Base-by-base conservation (phyloP, 805 yeast species). In the Lachancea mirantina region DNA sequence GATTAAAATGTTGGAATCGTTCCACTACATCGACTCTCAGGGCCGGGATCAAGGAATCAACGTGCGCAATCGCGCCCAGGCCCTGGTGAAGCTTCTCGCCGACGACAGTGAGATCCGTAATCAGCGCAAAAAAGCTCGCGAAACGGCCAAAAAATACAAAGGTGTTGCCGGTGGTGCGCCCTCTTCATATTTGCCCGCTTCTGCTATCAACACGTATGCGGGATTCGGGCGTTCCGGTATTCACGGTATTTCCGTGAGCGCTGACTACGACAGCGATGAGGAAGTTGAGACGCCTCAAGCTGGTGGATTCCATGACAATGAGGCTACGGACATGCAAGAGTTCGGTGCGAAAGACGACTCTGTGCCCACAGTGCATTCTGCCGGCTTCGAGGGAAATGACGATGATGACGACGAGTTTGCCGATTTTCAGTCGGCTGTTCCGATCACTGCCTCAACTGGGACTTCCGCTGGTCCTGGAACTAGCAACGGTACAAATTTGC, bases 21-120 rank as follows among this genome's bases (percentile, higher is more conserved):
- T 92, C 75, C 96, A 88, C 59, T 92, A 85, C 63, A 80, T 84
- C 28, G 97, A 92, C 59, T 74, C 87, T 13, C 83, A 84, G 56
- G 96, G 96, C 19, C 76, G 87, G 45, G 98, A 92, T 59, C 96
- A 88, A 62, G 98, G 98, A 33, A 76, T 87, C 45, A 88, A 89
- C 54, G 95, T 92, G 36, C 75, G 98, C 52, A 88, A 84, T 61
- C 76, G 95, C 46, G 80, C 96, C 19, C 83, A 85, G 57, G 78
- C 76, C 42, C 67, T 92, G 41, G 65, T 77, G 16, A 68, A 67
- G 10, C 66, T 92, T 45, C 67, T 92, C 45, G 76, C 76, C 46
- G 94, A 84, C 57, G 95, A 85, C 49, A 67, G 68, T 5, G 63
- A 66, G 56, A 77, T 89, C 32, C 74, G 97, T 42, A 64, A 75